Evolutionary conservation across 768 basidiomycete species (phyloP), one percentile per base, ranked within the genome.

Genomic region (Podaxis carcinomalis): DNA sequence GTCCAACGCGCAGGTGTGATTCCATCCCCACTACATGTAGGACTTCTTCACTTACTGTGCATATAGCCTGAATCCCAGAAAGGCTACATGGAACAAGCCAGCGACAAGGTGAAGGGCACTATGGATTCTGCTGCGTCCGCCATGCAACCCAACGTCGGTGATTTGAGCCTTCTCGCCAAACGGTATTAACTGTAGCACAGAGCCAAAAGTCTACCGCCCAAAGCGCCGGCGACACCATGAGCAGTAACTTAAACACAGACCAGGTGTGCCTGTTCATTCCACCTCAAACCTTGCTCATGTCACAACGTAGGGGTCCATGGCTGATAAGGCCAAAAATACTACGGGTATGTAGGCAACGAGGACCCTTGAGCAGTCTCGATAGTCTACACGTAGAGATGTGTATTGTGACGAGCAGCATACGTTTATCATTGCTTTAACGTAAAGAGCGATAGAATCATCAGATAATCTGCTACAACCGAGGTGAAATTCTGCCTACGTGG

Each of bases 51-150:
- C 37, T 19, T 3, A 13, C 53, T 35, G 61, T 3, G 9, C 56
- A 28, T 62, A 3, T 54, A 85, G 84, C 84, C 84, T 65, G 84
- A 86, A 64, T 81, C 80, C 35, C 74, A 86, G 75, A 87, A 87
- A 75, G 62, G 75, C n/a, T 75, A 72, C 58, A 71, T 77, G 28
- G 85, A 87, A 76, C 76, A 83, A 23, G 64, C 75, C 7, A 70
- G 77, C 51, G 86, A 87, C 73, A 69, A 66, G 40, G 5, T 79
- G 65, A 83, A 82, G 67, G 80, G 83, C 62, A 74, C 68, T 56
- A 61, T 69, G 42, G 85, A 86, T 67, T 81, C 78, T 51, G 64
- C 69, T 4, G 78, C 80, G 1, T 82, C 82, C 23, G 75, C 78
- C 44, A 2, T 78, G 14, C 78, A 86, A 68, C 83, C 85, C 65